Percentiles rank a stretch among this genome's conserved stretches.
These are phyloP conservation scores for Hylodesmum podocarpum DNA, from an alignment of 306 rosid genomes.

Conservation along the genomic window DNA sequence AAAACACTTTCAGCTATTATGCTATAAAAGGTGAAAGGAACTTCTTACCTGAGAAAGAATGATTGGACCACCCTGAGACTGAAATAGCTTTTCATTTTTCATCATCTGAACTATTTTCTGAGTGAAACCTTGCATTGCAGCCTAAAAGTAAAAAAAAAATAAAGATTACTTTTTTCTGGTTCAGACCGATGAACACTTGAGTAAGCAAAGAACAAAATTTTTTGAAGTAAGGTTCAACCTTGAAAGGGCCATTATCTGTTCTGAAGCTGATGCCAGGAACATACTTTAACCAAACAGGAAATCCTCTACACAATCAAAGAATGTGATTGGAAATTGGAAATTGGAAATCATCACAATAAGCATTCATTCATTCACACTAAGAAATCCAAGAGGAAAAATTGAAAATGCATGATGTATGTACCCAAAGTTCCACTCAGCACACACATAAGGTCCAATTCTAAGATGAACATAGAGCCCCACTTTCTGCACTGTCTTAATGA, in stretches of 20 bases:
- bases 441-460: conserved; percentile 94
- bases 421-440: conserved; percentile 99
- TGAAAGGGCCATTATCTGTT: conserved; percentile 89
- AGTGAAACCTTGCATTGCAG: conserved; percentile 92
- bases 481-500: conserved; percentile 85
- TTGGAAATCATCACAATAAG: not conserved
- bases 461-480: conserved; percentile 93
- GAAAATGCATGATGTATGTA: conserved; percentile 27
- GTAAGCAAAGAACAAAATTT: not conserved
- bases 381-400: not conserved
- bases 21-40: conserved; percentile 10
- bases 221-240: conserved; percentile 48
- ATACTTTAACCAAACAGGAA: conserved; percentile 97
- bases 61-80: conserved; percentile 97
- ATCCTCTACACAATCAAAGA: conserved; percentile 60
- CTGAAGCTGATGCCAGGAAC: conserved; percentile 97
- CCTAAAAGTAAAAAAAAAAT: conserved; percentile 40
- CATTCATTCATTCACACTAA: not conserved
- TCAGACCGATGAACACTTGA: not conserved
- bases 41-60: conserved; percentile 83
- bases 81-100: conserved; percentile 82
- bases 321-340: conserved; percentile 9
- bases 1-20: not conserved
- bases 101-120: conserved; percentile 89
- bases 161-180: conserved; percentile 4